Conservation (phyloP, 768 basidiomycete genomes). For the Rhodotorula sphaerocarpa region DNA sequence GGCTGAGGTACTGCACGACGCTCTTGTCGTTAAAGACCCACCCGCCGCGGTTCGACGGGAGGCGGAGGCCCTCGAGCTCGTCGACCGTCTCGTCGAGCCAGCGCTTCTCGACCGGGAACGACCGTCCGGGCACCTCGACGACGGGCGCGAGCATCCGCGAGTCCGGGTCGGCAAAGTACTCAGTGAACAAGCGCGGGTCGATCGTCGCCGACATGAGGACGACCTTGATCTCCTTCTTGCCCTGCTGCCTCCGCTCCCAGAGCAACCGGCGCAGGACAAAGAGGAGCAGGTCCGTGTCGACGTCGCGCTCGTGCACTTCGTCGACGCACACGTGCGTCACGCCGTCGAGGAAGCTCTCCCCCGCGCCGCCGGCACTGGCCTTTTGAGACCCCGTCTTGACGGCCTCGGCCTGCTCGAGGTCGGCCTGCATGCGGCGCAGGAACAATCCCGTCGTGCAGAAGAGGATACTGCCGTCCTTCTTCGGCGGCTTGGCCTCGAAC, state of each 20-base stretch:
- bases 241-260: constrained; percentile 60
- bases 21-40: constrained; percentile 67
- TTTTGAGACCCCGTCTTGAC: neutral
- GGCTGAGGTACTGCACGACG: constrained; percentile 62
- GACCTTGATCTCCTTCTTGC: constrained; percentile 64
- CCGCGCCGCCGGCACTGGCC: constrained; percentile 13
- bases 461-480: constrained; percentile 72
- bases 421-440: constrained; percentile 71
- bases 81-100: constrained; percentile 71
- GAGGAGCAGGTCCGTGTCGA: constrained; percentile 81
- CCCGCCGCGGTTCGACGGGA: constrained; percentile 39
- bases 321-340: constrained; percentile 88
- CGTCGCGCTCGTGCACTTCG: constrained; percentile 91
- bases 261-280: constrained; percentile 79
- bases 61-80: constrained; percentile 44
- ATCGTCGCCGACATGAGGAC: constrained; percentile 88
- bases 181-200: constrained; percentile 77
- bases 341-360: constrained; percentile 53
- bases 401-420: constrained; percentile 45
- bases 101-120: constrained; percentile 73
- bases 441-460: constrained; percentile 92
- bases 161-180: constrained; percentile 65
- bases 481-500: constrained; percentile 71
- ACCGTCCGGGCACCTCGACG: constrained; percentile 73
- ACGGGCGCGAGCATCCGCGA: constrained; percentile 57